phyloP scores from a whole-genome alignment of 768 basidiomycete genomes.

The Kwoniella dejecticola region DNA sequence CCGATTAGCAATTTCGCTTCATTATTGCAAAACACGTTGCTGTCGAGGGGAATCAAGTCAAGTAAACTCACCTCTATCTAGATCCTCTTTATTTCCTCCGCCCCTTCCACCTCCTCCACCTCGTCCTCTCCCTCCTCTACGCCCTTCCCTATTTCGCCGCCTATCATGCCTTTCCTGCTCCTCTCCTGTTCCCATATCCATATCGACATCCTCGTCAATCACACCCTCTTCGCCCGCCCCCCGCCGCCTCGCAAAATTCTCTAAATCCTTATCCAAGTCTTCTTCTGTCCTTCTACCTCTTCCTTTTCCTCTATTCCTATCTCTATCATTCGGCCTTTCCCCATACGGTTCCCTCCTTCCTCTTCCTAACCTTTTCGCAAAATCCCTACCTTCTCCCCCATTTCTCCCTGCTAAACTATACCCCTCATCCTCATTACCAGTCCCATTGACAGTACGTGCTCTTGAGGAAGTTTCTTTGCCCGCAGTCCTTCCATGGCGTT shows the following conservation, averaged over 20 bases:
- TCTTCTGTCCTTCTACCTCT: slow-evolving; percentile 83
- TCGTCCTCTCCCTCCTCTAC: slow-evolving; percentile 4
- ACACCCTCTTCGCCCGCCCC: slow-evolving; percentile 71
- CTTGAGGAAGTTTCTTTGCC: slow-evolving; percentile 42
- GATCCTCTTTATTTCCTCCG: slow-evolving; percentile 36
- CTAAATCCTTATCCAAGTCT: slow-evolving; percentile 87
- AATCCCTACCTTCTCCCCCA: slow-evolving; percentile 34
- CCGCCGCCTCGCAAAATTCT: slow-evolving; percentile 85
- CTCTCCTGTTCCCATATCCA: slow-evolving; percentile 12
- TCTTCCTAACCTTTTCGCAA: slow-evolving; percentile 37
- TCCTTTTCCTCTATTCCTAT: slow-evolving; percentile 74
- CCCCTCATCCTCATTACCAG: slow-evolving; percentile 14
- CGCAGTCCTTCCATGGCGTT: slow-evolving; percentile 43
- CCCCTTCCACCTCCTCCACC: slow-evolving; percentile 17
- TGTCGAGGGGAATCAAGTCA: background rate
- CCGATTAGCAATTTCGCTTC: background rate
- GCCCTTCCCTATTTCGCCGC: background rate
- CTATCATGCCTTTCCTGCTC: background rate
- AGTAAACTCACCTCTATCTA: slow-evolving; percentile 44
- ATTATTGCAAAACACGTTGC: background rate
- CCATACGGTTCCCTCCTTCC: slow-evolving; percentile 69
- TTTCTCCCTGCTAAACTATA: slow-evolving; percentile 24
- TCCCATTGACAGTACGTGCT: slow-evolving; percentile 16
- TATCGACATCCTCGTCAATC: slow-evolving; percentile 67
- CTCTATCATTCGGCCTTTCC: slow-evolving; percentile 55